phyloP scores from a whole-genome alignment of 495 filamentous ascomycete genomes.

The Staphylotrichum longicolle region DNA sequence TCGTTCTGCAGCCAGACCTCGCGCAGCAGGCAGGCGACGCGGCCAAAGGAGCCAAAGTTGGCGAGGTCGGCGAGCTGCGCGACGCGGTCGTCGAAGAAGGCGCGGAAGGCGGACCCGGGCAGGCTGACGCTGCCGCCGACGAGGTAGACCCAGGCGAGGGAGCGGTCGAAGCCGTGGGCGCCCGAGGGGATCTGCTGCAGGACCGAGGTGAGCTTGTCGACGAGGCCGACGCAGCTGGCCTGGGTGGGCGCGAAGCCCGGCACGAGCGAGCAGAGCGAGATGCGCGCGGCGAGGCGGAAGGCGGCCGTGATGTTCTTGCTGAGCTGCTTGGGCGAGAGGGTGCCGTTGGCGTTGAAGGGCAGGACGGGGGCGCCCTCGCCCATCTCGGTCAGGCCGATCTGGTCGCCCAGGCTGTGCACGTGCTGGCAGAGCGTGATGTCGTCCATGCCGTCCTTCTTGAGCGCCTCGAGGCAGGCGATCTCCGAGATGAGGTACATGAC shows the following conservation, averaged over 20 bases:
- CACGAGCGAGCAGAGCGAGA: conserved; percentile 92
- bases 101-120: conserved; percentile 67
- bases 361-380: conserved; percentile 49
- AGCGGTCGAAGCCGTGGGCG: conserved; percentile 77
- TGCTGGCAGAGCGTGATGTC: conserved; percentile 81
- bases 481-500: conserved; percentile 99
- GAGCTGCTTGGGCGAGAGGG: conserved; percentile 76
- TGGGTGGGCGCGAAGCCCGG: conserved; percentile 77
- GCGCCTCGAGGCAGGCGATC: conserved; percentile 88
- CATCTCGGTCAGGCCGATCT: conserved; percentile 77
- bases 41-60: conserved; percentile 78
- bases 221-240: conserved; percentile 65
- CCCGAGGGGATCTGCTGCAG: conserved; percentile 81
- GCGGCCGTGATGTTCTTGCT: conserved; percentile 82
- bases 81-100: conserved; percentile 68
- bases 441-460: conserved; percentile 79
- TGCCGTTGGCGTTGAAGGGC: conserved; percentile 62
- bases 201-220: conserved; percentile 66
- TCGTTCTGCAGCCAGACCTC: conserved; percentile 82
- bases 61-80: conserved; percentile 69
- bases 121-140: conserved; percentile 75
- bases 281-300: conserved; percentile 87
- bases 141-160: conserved; percentile 88
- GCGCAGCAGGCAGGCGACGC: conserved; percentile 71
- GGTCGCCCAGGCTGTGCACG: conserved; percentile 73